Conservation (phyloP, 2,329 filamentous ascomycete genomes). For the Ambrosiella beaveri region DNA sequence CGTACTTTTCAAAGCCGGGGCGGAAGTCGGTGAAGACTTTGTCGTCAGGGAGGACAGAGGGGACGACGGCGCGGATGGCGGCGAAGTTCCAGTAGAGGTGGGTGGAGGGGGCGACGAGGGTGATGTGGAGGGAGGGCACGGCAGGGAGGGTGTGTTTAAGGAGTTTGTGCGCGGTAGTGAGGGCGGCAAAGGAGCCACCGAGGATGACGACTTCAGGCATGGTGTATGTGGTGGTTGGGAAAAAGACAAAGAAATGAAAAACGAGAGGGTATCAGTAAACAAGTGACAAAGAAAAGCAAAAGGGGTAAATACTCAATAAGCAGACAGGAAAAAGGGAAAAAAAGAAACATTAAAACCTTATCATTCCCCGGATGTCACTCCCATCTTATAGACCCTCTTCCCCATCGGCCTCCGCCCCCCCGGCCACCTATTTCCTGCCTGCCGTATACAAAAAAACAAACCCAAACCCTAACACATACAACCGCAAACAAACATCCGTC, state of each 20-base stretch:
- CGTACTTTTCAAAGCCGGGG: conserved; percentile 31
- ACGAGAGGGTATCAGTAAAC: neutral
- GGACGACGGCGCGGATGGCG: conserved; percentile 31
- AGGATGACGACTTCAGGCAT: conserved; percentile 31
- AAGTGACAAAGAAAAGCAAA: neutral
- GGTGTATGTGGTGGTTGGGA: neutral
- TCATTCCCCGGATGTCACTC: neutral
- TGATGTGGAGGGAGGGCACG: conserved; percentile 25
- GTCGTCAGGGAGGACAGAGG: conserved; percentile 27
- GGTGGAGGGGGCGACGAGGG: conserved; percentile 30
- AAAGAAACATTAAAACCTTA: neutral
- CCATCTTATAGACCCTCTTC: neutral
- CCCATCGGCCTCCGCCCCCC: too few relatives aligned
- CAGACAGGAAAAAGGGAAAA: neutral
- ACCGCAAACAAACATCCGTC: too few relatives aligned
- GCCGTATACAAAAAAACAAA: too few relatives aligned
- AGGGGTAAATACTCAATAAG: neutral
- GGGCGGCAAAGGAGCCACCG: conserved; percentile 29
- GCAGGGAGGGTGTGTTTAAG: conserved; percentile 27
- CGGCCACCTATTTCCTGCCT: too few relatives aligned
- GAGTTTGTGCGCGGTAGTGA: conserved; percentile 33
- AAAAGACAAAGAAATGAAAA: neutral
- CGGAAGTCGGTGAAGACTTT: conserved; percentile 21
- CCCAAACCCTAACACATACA: too few relatives aligned
- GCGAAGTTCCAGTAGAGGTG: conserved; percentile 33